Evolutionary conservation across 2,329 filamentous ascomycete genomes (phyloP).

Genomic region (Keithomyces neogunnii): DNA sequence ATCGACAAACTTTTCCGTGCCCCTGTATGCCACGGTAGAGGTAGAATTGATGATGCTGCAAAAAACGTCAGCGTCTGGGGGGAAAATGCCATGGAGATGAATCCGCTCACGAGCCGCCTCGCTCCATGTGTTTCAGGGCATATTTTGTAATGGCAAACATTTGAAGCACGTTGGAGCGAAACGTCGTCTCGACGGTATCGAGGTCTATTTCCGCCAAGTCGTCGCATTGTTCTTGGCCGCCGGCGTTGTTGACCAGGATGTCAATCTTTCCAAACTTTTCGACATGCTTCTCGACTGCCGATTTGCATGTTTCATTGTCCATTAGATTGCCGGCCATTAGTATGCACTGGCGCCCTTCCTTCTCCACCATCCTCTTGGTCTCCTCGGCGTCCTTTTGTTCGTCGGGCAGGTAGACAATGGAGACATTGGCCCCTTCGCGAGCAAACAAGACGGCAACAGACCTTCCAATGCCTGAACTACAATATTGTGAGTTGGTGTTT

Average conservation of each 20-base stretch:
- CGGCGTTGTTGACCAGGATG: conserved; percentile 51
- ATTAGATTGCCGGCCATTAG: conserved; percentile 40
- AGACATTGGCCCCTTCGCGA: conserved; percentile 47
- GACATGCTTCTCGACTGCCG: conserved; percentile 44
- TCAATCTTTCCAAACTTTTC: conserved; percentile 36
- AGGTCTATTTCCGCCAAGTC: conserved; percentile 47
- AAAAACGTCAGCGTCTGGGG: not conserved
- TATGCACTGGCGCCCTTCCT: conserved; percentile 37
- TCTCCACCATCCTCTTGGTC: conserved; percentile 43
- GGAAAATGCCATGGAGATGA: not conserved
- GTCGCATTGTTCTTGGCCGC: conserved; percentile 44
- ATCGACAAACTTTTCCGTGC: conserved; percentile 41
- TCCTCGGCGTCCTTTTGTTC: conserved; percentile 48
- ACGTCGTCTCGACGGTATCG: conserved; percentile 44
- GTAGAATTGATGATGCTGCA: conserved; percentile 47
- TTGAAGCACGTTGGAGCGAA: conserved; percentile 47
- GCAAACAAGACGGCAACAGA: conserved; percentile 47
- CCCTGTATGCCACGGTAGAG: conserved; percentile 45
- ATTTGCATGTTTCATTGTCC: conserved; percentile 39
- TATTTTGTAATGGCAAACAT: conserved; percentile 54
- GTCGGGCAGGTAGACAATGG: conserved; percentile 45
- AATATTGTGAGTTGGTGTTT: not conserved
- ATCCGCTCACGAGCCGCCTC: conserved; percentile 32
- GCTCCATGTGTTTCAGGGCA: conserved; percentile 44
- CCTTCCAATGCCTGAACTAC: conserved; percentile 45